phyloP scores from a whole-genome alignment of 495 filamentous ascomycete genomes.

The Penicillium robsamsonii region DNA sequence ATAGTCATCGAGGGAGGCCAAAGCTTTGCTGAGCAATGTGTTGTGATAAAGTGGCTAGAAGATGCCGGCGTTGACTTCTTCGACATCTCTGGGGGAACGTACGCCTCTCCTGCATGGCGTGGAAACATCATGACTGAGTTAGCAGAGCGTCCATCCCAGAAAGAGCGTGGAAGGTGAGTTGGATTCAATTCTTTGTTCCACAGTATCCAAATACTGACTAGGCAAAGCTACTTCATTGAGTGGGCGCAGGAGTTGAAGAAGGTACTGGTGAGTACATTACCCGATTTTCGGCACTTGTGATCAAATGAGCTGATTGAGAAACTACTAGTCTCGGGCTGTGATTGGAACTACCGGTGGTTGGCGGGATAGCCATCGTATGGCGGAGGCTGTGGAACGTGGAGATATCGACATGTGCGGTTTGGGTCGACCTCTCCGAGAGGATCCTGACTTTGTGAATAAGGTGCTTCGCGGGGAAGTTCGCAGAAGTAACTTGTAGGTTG shows the following conservation, averaged over 20 bases:
- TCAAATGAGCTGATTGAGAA: too few relatives aligned
- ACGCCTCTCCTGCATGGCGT: constrained; percentile 21
- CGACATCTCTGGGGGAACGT: constrained; percentile 22
- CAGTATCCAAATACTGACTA: background rate
- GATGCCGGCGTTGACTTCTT: constrained; percentile 21
- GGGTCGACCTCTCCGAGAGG: constrained; percentile 17
- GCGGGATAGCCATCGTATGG: constrained; percentile 20
- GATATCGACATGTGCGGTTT: constrained; percentile 21
- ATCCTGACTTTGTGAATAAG: constrained; percentile 18
- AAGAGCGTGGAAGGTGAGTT: constrained; percentile 15
- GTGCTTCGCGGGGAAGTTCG: constrained; percentile 11
- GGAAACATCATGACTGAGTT: constrained; percentile 20
- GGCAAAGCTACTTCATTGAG: constrained; percentile 17
- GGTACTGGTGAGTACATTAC: constrained; percentile 11
- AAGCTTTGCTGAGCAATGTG: constrained; percentile 21
- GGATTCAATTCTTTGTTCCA: too few relatives aligned
- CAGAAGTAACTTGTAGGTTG: constrained; percentile 9
- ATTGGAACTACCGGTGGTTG: constrained; percentile 22
- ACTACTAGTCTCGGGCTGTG: constrained; percentile 16
- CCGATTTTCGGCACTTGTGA: too few relatives aligned
- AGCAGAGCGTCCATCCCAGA: constrained; percentile 17
- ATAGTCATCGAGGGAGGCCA: constrained; percentile 18
- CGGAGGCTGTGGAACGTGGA: constrained; percentile 14
- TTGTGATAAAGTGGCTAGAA: constrained; percentile 21
- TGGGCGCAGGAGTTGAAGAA: constrained; percentile 22